Base-by-base conservation (phyloP, 805 yeast genomes). In the Vanderwaltozyma polyspora region DNA sequence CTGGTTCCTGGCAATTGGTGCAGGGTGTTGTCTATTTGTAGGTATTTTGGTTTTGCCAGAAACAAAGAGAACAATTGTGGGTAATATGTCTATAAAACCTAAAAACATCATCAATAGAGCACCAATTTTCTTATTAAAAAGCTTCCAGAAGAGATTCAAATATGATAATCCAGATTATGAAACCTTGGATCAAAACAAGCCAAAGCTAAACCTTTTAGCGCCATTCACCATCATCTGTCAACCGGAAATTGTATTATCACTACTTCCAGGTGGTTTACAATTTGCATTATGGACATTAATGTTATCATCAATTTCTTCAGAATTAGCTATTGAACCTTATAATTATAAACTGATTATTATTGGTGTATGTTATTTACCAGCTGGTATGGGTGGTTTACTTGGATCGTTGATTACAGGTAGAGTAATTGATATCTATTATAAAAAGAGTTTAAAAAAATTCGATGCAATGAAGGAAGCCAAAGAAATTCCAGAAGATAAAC, bases 321-420 rank as follows among this genome's bases (percentile, higher is more conserved):
- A 66, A 23, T 56, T 84, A 15, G 58, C 70, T 14, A 48, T 46
- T 2, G 43, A 57, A 2, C 58, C 58, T 3, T 81, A 82, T 43
- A 58, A 65, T 26, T 75, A 74, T 42, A 44, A 65, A 4, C 64
- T 75, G 4, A 59, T 72, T 31, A 66, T 72, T 27, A 70, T 81
- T 21, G 94, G 93, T 11, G 59, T 74, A 6, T 72, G 84, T 34
- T 84, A 79, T 49, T 60, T 84, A 21, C 79, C 93, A 8, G 76
- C 77, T 17, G 94, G 94, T 19, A 50, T 71, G 3, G 81, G 77
- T 6, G 72, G 82, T n/a, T 52, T 80, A 6, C 18, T 66, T 1
- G 86, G 87, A 4, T 71, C 87, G 0, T 33, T 82, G 1, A 27
- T 51, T 2, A 59, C 74, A 3, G 94, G 94, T 1, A 60, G 61